phyloP scores from a whole-genome alignment of 2,329 filamentous ascomycete species.

The Venturia oleaginea region DNA sequence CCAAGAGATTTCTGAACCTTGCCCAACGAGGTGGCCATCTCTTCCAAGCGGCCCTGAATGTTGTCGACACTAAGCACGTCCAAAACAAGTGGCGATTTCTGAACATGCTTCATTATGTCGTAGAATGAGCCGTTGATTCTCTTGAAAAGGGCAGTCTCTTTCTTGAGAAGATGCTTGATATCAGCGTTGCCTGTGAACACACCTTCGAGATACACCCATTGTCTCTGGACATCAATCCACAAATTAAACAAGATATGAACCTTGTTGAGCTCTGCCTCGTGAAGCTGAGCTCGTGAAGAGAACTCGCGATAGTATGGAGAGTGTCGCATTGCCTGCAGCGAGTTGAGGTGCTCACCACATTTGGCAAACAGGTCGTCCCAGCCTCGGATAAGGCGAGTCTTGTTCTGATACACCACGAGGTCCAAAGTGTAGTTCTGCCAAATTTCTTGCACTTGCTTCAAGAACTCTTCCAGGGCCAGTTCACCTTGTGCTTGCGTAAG shows the following conservation, averaged over 20 bases:
- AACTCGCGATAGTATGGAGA: conserved; percentile 99
- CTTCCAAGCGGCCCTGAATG: conserved; percentile 90
- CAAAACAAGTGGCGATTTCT: conserved; percentile 89
- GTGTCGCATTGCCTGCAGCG: conserved; percentile 95
- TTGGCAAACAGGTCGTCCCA: conserved; percentile 99
- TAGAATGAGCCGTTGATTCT: conserved; percentile 99
- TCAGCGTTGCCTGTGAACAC: conserved; percentile 98
- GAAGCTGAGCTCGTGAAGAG: conserved; percentile 89
- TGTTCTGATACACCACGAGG: conserved; percentile 94
- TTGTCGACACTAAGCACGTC: conserved; percentile 94
- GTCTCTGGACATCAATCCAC: conserved; percentile 99
- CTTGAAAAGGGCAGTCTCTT: conserved; percentile 93
- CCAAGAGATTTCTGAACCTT: conserved; percentile 98
- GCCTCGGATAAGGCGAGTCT: conserved; percentile 90
- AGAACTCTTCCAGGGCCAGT: conserved; percentile 95
- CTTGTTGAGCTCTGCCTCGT: conserved; percentile 97
- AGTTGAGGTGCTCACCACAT: conserved; percentile 96
- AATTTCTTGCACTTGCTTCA: conserved; percentile 90
- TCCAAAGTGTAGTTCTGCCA: conserved; percentile 95
- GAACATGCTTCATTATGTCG: conserved; percentile 98
- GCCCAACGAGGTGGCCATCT: conserved; percentile 91
- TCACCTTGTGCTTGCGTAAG: conserved; percentile 94
- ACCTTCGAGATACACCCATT: conserved; percentile 98
- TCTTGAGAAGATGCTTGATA: conserved; percentile 94
- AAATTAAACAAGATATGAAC: conserved; percentile 97